Conservation (phyloP, 2,329 filamentous ascomycete genomes). For the Pseudopithomyces maydicus region DNA sequence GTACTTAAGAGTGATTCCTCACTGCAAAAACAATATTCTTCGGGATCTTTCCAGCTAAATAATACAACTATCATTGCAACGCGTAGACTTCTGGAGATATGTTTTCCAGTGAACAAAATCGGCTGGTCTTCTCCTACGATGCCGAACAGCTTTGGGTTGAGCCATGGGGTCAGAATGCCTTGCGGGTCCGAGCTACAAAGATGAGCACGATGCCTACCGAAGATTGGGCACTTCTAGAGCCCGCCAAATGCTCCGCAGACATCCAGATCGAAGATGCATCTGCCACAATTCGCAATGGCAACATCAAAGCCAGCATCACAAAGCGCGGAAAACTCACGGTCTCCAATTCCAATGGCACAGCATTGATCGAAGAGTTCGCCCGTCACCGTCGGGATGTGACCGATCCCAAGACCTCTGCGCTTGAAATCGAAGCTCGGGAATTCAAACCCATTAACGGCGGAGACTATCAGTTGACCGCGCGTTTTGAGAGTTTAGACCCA, state of each 20-base stretch:
- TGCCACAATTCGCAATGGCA: conserved; percentile 55
- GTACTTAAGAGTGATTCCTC: too few relatives aligned
- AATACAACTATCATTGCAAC: too few relatives aligned
- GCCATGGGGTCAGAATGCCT: conserved; percentile 55
- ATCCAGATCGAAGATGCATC: conserved; percentile 28
- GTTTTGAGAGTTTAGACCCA: conserved; percentile 60
- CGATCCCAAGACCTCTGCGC: conserved; percentile 64
- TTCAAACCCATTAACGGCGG: conserved; percentile 59
- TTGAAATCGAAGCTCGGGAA: conserved; percentile 63
- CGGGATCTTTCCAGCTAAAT: too few relatives aligned
- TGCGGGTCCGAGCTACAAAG: conserved; percentile 56
- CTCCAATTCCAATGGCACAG: conserved; percentile 45
- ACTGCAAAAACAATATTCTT: too few relatives aligned
- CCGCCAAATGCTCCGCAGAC: background rate
- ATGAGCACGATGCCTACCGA: conserved; percentile 30
- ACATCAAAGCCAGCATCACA: conserved; percentile 54
- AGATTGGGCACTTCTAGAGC: conserved; percentile 30
- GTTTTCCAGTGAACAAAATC: conserved; percentile 56
- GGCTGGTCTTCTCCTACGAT: conserved; percentile 63
- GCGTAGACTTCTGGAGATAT: conserved; percentile 20
- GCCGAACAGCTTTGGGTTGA: conserved; percentile 57
- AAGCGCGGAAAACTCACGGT: conserved; percentile 58
- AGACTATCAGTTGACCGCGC: conserved; percentile 60
- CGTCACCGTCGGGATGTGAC: conserved; percentile 56
- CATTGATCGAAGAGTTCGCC: conserved; percentile 60